Evolutionary conservation across 1,284 basidiomycete genomes (phyloP), one percentile per base, ranked within the genome.

Genomic region (Apiotrichum sp.): DNA sequence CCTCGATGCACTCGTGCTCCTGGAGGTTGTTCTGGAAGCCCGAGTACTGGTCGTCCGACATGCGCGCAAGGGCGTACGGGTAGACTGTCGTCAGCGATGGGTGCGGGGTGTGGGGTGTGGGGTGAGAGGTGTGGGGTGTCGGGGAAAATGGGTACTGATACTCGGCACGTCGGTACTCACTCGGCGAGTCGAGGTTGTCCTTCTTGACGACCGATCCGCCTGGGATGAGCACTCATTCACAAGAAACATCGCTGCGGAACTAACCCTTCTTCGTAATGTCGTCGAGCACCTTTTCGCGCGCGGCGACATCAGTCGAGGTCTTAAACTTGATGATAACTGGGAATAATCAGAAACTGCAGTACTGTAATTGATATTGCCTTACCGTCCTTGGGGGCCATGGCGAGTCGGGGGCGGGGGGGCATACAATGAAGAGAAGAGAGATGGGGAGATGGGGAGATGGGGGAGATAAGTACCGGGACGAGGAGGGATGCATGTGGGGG

Each of bases 281-380:
- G 11, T 62, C 50, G 40, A 74, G 52, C 38, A 64, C 57, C 45
- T 62, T 63, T 13, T 62, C 57, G 56, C 64, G 65, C 34, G 71
- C 68, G 10, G 63, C 69, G 13, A 53, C 35, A 32, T 69, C 64
- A 4, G 71, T 62, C 11, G 55, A 29, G 62, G 70, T 70, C 57
- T 69, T 66, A 58, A 74, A 72, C 57, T 66, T 65, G 57, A 74
- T 55, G 56, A 74, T 71, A 44, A 67, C 72, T 72, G 50, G n/a
- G 22, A 13, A 13, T 2, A 47, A 33, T 36, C 8, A 22, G 46
- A 22, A 22, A n/a, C n/a, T n/a, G n/a, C n/a, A n/a, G n/a, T n/a
- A n/a, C n/a, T n/a, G n/a, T n/a, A n/a, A n/a, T n/a, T n/a, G n/a
- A n/a, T n/a, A n/a, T n/a, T n/a, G n/a, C n/a, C n/a, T n/a, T 22